Evolutionary conservation across 208 protist genomes (phyloP), one percentile per base, ranked within the genome.

Genomic region (Kentomonas sorsogonicus): DNA sequence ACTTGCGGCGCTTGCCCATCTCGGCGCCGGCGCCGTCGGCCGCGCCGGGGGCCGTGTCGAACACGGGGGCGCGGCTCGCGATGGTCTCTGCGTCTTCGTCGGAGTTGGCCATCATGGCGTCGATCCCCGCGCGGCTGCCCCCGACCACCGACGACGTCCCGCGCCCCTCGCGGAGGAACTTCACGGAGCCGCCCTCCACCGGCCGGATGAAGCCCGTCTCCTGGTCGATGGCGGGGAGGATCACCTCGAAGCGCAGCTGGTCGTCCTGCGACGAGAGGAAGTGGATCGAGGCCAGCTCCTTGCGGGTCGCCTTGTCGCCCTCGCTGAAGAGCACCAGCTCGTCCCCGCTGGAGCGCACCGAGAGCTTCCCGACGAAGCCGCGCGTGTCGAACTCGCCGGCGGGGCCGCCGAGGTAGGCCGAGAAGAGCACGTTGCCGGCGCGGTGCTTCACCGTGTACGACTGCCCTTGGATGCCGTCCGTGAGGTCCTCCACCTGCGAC

Each of bases 291-390:
- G 64, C 34, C n/a, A 78, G 61, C 62, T 78, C 72, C 48, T 73
- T 78, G 11, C 72, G 72, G 0, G 54, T 60, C 2, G 43, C 58
- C 53, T 60, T 63, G 62, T 56, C 53, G 34, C 72, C 72, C 50
- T 78, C 72, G 47, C 72, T 78, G 33, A 62, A 78, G 58, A 78
- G 30, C 56, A 78, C 66, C 57, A 68, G 59, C 66, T 78, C 66
- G 41, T 65, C 9, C 5, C 72, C 66, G 30, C 22, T 39, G 13
- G 40, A 46, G 16, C 72, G 65, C 0, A 62, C 50, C 23, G 66
- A 69, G 5, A 72, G 22, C 58, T 66, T 78, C 25, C 72, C 72
- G 0, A 78, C 72, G 16, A 69, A 78, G 62, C 53, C 60, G 60
- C 59, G 56, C 23, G 61, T n/a, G 53, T 78, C 72, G 22, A 7